These are phyloP conservation scores for Melastoma candidum DNA, from an alignment of 441 rosid genomes.

Conservation along the genomic window DNA sequence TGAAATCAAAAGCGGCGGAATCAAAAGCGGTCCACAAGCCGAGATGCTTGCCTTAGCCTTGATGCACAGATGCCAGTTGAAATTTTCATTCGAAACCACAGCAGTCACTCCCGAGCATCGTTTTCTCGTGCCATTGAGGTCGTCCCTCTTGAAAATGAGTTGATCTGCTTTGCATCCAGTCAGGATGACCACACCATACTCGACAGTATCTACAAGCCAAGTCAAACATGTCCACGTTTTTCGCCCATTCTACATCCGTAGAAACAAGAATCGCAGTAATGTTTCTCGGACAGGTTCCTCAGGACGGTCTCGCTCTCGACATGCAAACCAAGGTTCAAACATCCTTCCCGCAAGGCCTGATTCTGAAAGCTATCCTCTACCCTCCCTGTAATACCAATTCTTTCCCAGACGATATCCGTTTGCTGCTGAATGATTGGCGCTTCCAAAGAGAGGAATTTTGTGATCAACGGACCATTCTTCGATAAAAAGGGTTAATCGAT, in stretches of 20 bases:
- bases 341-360: constrained; percentile 63
- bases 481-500: too few species aligned
- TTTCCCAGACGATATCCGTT: constrained; percentile 57
- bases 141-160: constrained; percentile 35
- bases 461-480: constrained; percentile 59
- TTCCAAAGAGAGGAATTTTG: constrained; percentile 34
- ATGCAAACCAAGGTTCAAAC: constrained; percentile 50
- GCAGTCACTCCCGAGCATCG: constrained; percentile 64
- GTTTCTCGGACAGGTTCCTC: constrained; percentile 59
- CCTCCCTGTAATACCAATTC: constrained; percentile 66
- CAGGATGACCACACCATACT: constrained; percentile 53
- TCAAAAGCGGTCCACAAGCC: constrained; percentile 66
- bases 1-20: constrained; percentile 70
- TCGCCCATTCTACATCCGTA: constrained; percentile 76
- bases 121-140: constrained; percentile 19
- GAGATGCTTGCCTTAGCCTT: constrained; percentile 72
- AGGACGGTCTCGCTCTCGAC: constrained; percentile 33
- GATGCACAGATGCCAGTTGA: constrained; percentile 35
- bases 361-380: constrained; percentile 62
- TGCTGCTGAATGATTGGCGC: constrained; percentile 42
- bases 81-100: constrained; percentile 24
- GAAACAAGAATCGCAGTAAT: constrained; percentile 77
- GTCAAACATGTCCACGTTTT: constrained; percentile 63
- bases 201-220: constrained; percentile 80
- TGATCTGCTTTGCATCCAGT: constrained; percentile 80